Conservation (phyloP, 257 asterid species). For the Vinca minor region DNA sequence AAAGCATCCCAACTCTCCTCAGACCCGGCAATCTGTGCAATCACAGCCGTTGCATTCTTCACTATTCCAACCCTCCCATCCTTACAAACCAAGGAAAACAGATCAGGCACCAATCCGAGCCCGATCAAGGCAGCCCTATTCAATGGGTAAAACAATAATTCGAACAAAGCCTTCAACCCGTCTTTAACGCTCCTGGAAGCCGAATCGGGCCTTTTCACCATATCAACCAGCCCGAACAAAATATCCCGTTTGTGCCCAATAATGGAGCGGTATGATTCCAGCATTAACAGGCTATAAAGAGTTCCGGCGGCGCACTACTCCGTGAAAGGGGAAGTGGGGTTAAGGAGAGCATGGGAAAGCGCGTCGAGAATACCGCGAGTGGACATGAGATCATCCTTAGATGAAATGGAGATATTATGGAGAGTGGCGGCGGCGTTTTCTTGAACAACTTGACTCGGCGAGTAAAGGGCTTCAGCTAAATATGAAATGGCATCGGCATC, state of each 20-base stretch:
- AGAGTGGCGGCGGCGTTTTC: conserved; percentile 91
- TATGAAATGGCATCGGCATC: conserved; percentile 67
- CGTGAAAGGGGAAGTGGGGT: conserved; percentile 59
- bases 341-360: conserved; percentile 81
- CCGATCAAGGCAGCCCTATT: conserved; percentile 73
- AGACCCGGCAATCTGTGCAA: conserved; percentile 86
- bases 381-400: conserved; percentile 64
- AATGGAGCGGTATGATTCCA: conserved; percentile 53
- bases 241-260: conserved; percentile 89
- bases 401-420: conserved; percentile 69
- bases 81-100: conserved; percentile 55
- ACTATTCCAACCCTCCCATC: conserved; percentile 65
- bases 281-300: conserved; percentile 57
- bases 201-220: conserved; percentile 44
- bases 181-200: conserved; percentile 68
- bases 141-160: conserved; percentile 53
- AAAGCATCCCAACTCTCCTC: conserved; percentile 82
- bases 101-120: conserved; percentile 70
- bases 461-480: conserved; percentile 72
- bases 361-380: conserved; percentile 82
- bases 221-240: conserved; percentile 64
- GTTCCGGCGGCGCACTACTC: conserved; percentile 87
- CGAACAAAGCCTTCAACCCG: conserved; percentile 71
- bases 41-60: conserved; percentile 91
- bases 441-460: conserved; percentile 46